Percentiles rank a stretch among this genome's conserved stretches.
Conservation (phyloP, 192 early-diverging fungal species). For the Backusella tuberculispora region DNA sequence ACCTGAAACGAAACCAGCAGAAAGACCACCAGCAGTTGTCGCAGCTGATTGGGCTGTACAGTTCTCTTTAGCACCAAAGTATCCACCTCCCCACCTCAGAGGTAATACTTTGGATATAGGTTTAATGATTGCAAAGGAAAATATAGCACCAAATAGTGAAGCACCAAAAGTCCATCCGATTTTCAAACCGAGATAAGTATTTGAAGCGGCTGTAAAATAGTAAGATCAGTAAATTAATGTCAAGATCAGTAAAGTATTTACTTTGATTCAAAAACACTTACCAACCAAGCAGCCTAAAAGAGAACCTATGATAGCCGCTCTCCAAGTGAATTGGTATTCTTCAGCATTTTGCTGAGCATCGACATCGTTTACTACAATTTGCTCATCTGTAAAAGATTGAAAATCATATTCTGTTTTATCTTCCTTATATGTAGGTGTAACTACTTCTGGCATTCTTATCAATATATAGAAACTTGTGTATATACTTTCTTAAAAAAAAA, state of each 20-base stretch:
- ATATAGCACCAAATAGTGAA: conserved; percentile 59
- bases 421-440: conserved; percentile 12
- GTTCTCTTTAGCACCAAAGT: conserved; percentile 75
- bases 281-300: conserved; percentile 63
- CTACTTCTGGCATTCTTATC: background rate
- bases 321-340: conserved; percentile 47
- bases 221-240: conserved; percentile 1
- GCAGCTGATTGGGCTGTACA: conserved; percentile 70
- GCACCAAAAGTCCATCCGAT: conserved; percentile 62
- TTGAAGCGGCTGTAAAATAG: conserved; percentile 54
- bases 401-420: conserved; percentile 24
- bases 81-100: conserved; percentile 44
- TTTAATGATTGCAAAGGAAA: conserved; percentile 65
- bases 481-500: background rate
- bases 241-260: background rate
- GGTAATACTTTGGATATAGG: conserved; percentile 47
- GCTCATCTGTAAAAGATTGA: conserved; percentile 18
- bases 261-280: background rate
- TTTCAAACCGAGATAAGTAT: conserved; percentile 73
- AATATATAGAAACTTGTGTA: background rate
- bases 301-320: conserved; percentile 63
- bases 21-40: conserved; percentile 69
- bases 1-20: conserved; percentile 63
- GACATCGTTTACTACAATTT: conserved; percentile 11
- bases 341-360: conserved; percentile 17